Percentiles rank a stretch among this genome's conserved stretches.
Evolutionary conservation across 805 yeast genomes (phyloP).

Genomic region (Jamesozyma lodderae): DNA sequence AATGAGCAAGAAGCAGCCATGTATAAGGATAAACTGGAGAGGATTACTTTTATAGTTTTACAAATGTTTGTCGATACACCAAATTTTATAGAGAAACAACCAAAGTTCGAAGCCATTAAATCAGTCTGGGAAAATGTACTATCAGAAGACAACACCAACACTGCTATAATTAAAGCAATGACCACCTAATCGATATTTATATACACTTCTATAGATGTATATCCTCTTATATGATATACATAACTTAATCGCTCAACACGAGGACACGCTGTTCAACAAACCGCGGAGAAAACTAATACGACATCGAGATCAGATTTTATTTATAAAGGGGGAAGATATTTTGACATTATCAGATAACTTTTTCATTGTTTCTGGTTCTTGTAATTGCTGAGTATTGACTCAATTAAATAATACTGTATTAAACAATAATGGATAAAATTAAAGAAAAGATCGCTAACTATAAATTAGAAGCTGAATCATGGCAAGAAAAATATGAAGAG

Average conservation of each 20-base stretch:
- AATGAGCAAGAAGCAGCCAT: slow-evolving; percentile 13
- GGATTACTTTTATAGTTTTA: slow-evolving; percentile 27
- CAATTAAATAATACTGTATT: too few species aligned
- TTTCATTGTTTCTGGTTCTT: too few species aligned
- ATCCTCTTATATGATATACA: too few species aligned
- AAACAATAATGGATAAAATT: slow-evolving; percentile 42
- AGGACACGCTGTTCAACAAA: too few species aligned
- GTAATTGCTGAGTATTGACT: too few species aligned
- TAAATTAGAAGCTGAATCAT: slow-evolving; percentile 89
- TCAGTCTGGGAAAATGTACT: slow-evolving; percentile 2
- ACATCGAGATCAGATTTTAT: too few species aligned
- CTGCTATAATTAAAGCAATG: background rate
- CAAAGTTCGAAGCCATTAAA: background rate
- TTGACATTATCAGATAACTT: too few species aligned
- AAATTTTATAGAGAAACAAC: background rate
- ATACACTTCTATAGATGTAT: too few species aligned
- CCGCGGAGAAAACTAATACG: too few species aligned
- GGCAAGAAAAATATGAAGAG: slow-evolving; percentile 96
- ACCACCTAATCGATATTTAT: too few species aligned
- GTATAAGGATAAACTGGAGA: slow-evolving; percentile 33
- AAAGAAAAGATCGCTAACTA: slow-evolving; percentile 75
- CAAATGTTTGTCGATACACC: slow-evolving; percentile 11
- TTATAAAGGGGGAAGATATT: too few species aligned
- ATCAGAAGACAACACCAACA: background rate
- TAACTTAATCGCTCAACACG: too few species aligned